These are phyloP conservation scores for Colletotrichum siamense DNA, from an alignment of 2,329 filamentous ascomycete genomes.

Conservation along the genomic window DNA sequence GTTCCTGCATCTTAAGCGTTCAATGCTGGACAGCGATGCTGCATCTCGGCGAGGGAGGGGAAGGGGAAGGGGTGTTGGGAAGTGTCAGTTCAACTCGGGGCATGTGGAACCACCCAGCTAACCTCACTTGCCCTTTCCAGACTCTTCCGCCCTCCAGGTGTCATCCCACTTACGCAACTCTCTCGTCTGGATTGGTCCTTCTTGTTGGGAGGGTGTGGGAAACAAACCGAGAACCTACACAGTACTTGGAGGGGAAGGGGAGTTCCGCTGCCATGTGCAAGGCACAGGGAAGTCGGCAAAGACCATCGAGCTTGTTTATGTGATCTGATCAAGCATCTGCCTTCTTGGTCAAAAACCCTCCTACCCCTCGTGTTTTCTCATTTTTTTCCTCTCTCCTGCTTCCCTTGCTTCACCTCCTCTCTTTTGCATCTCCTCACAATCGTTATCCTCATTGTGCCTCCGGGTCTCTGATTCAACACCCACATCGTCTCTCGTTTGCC, in stretches of 20 bases:
- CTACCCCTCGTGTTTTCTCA: not conserved
- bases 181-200: not conserved
- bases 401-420: not conserved
- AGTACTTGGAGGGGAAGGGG: not conserved
- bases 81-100: not conserved
- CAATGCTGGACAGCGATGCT: not conserved
- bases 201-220: not conserved
- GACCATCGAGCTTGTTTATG: not conserved
- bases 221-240: not conserved
- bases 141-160: not conserved
- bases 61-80: not conserved
- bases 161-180: not conserved
- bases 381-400: not conserved
- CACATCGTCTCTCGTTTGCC: not conserved
- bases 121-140: constrained; percentile 3
- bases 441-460: not conserved
- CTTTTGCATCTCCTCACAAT: not conserved
- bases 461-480: not conserved
- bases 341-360: not conserved
- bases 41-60: not conserved
- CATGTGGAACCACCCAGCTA: not conserved
- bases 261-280: not conserved
- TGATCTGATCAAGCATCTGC: not conserved
- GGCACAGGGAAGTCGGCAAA: not conserved
- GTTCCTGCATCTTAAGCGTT: not conserved